These are phyloP conservation scores for Candida sonorensis DNA, from an alignment of 805 yeast genomes.

Conservation along the genomic window DNA sequence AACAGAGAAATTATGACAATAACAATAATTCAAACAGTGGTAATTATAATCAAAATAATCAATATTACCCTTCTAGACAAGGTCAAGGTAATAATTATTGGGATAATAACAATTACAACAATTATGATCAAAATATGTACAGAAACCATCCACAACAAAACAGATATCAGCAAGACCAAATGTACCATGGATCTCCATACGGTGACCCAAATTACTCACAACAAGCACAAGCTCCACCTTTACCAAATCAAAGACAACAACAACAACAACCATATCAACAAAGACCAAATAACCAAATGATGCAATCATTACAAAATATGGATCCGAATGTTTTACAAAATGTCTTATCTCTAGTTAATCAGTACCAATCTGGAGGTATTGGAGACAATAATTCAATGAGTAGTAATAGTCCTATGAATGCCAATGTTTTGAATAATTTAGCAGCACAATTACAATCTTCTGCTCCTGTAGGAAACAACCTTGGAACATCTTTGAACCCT, in stretches of 20 bases:
- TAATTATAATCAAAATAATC: conserved; percentile 2
- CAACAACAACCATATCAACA: conserved; percentile 4
- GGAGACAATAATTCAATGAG: conserved; percentile 2
- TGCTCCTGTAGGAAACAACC: conserved; percentile 13
- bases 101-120: no score
- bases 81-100: background rate
- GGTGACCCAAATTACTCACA: conserved; percentile 14
- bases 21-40: conserved; percentile 3
- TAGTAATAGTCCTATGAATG: no score
- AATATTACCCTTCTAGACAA: background rate
- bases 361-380: conserved; percentile 12
- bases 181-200: conserved; percentile 13
- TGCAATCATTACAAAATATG: conserved; percentile 20
- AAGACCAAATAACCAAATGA: conserved; percentile 10
- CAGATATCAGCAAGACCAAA: conserved; percentile 5
- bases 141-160: conserved; percentile 4
- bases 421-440: conserved; percentile 12
- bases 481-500: conserved; percentile 8
- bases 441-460: conserved; percentile 18
- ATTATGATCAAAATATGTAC: no score
- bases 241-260: conserved; percentile 3
- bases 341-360: conserved; percentile 25
- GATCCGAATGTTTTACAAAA: conserved; percentile 29
- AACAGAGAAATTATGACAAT: conserved; percentile 2
- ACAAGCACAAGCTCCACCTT: conserved; percentile 11